Conservation (phyloP, 495 filamentous ascomycete genomes). For the Aspergillus mulundensis region DNA sequence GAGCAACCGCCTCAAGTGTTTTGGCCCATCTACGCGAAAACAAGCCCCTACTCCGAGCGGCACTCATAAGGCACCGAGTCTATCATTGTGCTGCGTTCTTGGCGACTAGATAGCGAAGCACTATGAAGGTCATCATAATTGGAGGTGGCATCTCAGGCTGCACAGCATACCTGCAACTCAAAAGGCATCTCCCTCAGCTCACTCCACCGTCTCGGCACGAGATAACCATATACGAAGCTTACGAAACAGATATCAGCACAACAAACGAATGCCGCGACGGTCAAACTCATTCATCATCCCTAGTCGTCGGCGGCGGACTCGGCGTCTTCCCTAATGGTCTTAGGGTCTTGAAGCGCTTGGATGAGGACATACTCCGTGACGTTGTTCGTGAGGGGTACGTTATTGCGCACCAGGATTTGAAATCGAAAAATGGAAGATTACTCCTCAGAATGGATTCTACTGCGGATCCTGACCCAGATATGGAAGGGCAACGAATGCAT, state of each 20-base stretch:
- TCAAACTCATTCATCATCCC: slow-evolving; percentile 25
- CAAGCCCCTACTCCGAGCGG: not conserved
- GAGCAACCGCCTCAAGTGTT: too few relatives aligned
- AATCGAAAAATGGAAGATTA: slow-evolving; percentile 32
- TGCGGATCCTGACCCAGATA: not conserved
- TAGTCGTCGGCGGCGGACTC: slow-evolving; percentile 47
- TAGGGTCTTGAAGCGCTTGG: slow-evolving; percentile 38
- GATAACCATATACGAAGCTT: slow-evolving; percentile 39
- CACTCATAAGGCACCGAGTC: too few relatives aligned
- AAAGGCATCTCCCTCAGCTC: slow-evolving; percentile 40
- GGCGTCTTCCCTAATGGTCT: slow-evolving; percentile 50
- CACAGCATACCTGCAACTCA: slow-evolving; percentile 44
- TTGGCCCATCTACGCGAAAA: not conserved
- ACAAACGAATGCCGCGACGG: slow-evolving; percentile 17
- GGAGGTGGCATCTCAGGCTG: slow-evolving; percentile 51
- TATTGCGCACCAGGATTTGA: slow-evolving; percentile 31
- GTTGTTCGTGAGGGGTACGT: slow-evolving; percentile 36
- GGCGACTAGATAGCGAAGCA: not conserved
- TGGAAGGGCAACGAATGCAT: slow-evolving; percentile 18
- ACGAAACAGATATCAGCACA: slow-evolving; percentile 25
- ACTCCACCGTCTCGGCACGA: slow-evolving; percentile 20
- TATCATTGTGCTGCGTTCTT: too few relatives aligned
- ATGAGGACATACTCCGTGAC: slow-evolving; percentile 31
- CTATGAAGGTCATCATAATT: slow-evolving; percentile 54
- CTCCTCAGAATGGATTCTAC: slow-evolving; percentile 25